Evolutionary conservation across 495 filamentous ascomycete species (phyloP).

Genomic region (Aspergillus heteromorphus): DNA sequence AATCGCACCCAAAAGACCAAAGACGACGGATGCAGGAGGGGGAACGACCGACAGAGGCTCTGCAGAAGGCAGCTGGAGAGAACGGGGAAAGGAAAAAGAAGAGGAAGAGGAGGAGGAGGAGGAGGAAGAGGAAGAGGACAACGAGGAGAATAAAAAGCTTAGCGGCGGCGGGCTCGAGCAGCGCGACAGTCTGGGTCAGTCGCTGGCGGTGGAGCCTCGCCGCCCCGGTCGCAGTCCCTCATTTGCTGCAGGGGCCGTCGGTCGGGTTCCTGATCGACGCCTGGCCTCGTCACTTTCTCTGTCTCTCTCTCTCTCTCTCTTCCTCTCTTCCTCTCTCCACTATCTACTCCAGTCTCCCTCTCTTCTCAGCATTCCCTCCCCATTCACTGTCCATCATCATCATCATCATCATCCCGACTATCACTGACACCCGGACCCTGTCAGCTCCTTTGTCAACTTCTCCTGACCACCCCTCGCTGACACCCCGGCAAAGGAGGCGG

Average conservation of each 20-base stretch:
- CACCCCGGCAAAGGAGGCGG: neutral
- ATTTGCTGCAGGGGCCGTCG: neutral
- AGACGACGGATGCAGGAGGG: neutral
- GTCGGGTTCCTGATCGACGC: neutral
- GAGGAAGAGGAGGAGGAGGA: neutral
- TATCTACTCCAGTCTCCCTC: neutral
- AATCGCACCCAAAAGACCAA: conserved; percentile 47
- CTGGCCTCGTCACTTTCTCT: neutral
- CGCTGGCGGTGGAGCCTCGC: neutral
- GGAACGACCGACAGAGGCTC: neutral
- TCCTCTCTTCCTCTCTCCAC: neutral
- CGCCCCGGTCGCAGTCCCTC: neutral
- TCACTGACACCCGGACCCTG: neutral
- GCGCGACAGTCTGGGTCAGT: neutral
- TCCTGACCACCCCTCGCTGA: neutral
- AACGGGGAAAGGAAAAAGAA: neutral
- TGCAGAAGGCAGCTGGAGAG: neutral
- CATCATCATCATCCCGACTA: neutral
- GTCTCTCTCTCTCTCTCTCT: neutral
- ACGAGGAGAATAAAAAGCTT: neutral
- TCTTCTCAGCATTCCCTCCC: too few relatives aligned
- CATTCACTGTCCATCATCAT: too few relatives aligned
- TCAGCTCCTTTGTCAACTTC: neutral
- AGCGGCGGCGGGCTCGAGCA: neutral
- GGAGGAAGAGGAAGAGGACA: neutral